Base-by-base conservation (phyloP, 768 basidiomycete species). In the Cantharellus anzutake region DNA sequence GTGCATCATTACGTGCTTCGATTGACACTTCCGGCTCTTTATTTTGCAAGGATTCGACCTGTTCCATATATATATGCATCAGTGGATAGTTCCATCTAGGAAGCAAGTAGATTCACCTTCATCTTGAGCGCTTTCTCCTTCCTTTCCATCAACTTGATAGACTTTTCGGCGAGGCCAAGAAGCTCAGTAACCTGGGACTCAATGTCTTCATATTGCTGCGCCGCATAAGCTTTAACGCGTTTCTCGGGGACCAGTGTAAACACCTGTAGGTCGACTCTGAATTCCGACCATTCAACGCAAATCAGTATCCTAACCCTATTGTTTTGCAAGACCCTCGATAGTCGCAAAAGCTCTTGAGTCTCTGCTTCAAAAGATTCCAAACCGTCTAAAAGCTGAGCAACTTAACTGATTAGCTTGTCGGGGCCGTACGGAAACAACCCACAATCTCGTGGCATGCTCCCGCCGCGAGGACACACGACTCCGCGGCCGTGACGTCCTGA, bases 231-330 rank as follows among this genome's bases (percentile, higher is more conserved):
- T 4, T 50, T 14, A 5, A 62, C 41, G 3, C 42, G 38, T n/a
- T 62, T 62, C 38, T 62, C 61, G n/a, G 61, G 61, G 16, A 62
- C 42, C 4, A 62, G 41, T 11, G 60, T 60, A 35, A 51, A 62
- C 37, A 62, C 35, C 61, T 62, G 34, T 38, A 4, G 29, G 4
- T 42, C n/a, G 39, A 35, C 14, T 16, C n/a, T 11, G 35, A 7
- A 50, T 42, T 7, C 7, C 11, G 7, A 14, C 34, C 11, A 16
- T 35, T 48, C 11, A 5, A n/a, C 57, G 14, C 5, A 41, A 42
- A 58, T 5, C 14, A 48, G 59, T 7, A 60, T n/a, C 35, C 61
- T 4, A 35, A 61, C 61, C 14, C 61, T 50, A 11, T 61, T 60
- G 42, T 56, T 61, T 41, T 62, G 60, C 50, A 62, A 37, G 14